Evolutionary conservation across 1,284 basidiomycete genomes (phyloP), one percentile per base, ranked within the genome.

Genomic region (Athelia psychrophila): DNA sequence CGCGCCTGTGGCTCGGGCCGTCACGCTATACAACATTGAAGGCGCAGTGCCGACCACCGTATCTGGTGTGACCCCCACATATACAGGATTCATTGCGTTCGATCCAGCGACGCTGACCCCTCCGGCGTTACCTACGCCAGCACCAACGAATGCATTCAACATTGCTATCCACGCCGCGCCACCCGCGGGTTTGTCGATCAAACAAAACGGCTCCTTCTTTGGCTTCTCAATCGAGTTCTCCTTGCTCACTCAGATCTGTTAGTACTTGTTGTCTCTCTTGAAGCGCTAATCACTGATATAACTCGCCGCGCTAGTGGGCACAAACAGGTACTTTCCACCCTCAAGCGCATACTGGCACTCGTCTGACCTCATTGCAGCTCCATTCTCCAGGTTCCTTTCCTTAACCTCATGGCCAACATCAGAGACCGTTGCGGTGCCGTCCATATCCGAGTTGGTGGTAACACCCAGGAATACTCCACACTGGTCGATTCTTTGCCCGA

Each of bases 141-240:
- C 58, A 3, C 62, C 61, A 2, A 22, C 63, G 10, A 64, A 54
- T 13, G 55, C 60, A 45, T 68, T 72, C 52, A 47, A 27, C 52
- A 42, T 42, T 16, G 20, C 16, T 42, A 6, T 42, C 16, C 6
- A 22, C n/a, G 38, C 38, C 5, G 38, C 38, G n/a, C 38, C 38
- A n/a, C 38, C 38, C 20, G 15, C 53, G 2, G 62, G 65, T 9
- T 52, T 72, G 23, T 70, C 68, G 3, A 75, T 76, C 24, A 62
- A 66, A 19, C 73, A 75, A 54, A 66, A 66, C 24, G 78, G 78
- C 20, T 74, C 75, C 54, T 81, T 81, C 54, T 62, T 77, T 22
- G 81, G 81, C 1, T 80, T 82, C 59, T 78, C 75, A 4, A 72
- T 84, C 51, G 81, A 84, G 60, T 65, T 83, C 61, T 79, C 77